phyloP scores from a whole-genome alignment of 2,329 filamentous ascomycete genomes.

The Venturiaceae sp. region DNA sequence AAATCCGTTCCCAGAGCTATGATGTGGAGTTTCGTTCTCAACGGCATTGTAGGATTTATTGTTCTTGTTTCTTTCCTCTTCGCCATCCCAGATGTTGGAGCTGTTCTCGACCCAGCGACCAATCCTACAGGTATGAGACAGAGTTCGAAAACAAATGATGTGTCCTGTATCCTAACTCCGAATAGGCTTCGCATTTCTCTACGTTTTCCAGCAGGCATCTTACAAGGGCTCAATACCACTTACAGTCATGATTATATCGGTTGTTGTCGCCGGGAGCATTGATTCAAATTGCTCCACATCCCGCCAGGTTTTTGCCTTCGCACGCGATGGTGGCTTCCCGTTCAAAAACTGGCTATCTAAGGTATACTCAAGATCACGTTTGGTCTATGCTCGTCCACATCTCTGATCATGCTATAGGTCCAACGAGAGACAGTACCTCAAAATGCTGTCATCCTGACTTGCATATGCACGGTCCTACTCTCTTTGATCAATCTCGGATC shows the following conservation, averaged over 20 bases:
- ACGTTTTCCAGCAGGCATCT: slow-evolving; percentile 21
- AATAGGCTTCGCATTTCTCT: slow-evolving; percentile 25
- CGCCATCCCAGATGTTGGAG: slow-evolving; percentile 17
- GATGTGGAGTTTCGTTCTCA: slow-evolving; percentile 28
- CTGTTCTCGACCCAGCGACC: slow-evolving; percentile 13
- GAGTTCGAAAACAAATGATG: background rate
- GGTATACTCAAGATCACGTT: slow-evolving; percentile 10
- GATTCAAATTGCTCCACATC: slow-evolving; percentile 15
- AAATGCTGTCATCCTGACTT: slow-evolving; percentile 20
- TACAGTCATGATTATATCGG: slow-evolving; percentile 15
- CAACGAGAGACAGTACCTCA: slow-evolving; percentile 10
- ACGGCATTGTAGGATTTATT: slow-evolving; percentile 20
- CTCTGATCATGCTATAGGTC: slow-evolving; percentile 4
- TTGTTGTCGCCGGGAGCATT: slow-evolving; percentile 16
- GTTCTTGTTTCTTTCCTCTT: slow-evolving; percentile 30
- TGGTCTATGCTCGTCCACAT: background rate
- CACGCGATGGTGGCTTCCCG: slow-evolving; percentile 16
- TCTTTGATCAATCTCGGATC: slow-evolving; percentile 32
- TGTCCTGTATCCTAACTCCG: slow-evolving; percentile 12
- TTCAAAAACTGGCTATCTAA: slow-evolving; percentile 17
- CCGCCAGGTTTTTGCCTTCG: slow-evolving; percentile 17
- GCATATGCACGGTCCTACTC: slow-evolving; percentile 21
- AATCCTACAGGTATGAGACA: background rate
- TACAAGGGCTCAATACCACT: slow-evolving; percentile 15
- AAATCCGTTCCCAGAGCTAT: slow-evolving; percentile 32